These are phyloP conservation scores for Metrosideros polymorpha DNA, from an alignment of 441 rosid genomes.

Conservation along the genomic window DNA sequence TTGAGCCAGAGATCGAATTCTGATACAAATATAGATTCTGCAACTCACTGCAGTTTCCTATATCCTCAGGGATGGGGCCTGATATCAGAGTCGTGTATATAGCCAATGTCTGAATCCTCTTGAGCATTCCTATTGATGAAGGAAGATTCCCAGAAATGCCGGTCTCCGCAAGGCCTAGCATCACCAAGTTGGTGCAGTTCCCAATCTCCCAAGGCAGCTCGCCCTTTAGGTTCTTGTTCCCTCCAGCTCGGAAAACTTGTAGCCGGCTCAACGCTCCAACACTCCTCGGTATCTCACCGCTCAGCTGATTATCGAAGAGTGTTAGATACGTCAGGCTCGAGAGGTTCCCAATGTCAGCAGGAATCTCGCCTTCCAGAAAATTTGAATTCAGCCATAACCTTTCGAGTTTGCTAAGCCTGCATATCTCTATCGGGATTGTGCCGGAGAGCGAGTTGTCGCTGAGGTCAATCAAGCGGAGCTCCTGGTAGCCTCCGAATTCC, in stretches of 20 bases:
- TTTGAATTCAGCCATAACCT: constrained; percentile 7
- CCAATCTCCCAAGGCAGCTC: constrained; percentile 13
- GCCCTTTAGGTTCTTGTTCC: constrained; percentile 11
- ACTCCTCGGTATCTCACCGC: constrained; percentile 3
- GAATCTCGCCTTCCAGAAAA: constrained; percentile 9
- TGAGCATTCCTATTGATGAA: constrained; percentile 7
- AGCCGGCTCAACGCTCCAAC: constrained; percentile 2
- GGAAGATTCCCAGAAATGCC: constrained; percentile 14
- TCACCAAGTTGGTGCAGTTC: constrained; percentile 14
- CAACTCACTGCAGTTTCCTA: constrained; percentile 10
- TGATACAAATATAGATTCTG: constrained; percentile 13
- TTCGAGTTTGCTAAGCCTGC: constrained; percentile 4
- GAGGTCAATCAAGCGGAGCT: not conserved
- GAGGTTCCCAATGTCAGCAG: constrained; percentile 9
- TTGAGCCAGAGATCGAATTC: constrained; percentile 9
- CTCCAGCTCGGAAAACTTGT: constrained; percentile 15
- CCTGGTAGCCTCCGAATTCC: constrained; percentile 3
- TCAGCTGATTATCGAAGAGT: not conserved
- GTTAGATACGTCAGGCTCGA: constrained; percentile 8
- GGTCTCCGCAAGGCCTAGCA: constrained; percentile 16
- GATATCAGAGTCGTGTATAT: constrained; percentile 7
- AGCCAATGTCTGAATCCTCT: constrained; percentile 8
- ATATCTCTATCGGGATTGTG: constrained; percentile 5
- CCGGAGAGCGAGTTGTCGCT: constrained; percentile 5
- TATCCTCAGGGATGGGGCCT: constrained; percentile 11